Base-by-base conservation (phyloP, 768 basidiomycete species). In the Kwoniella shandongensis region DNA sequence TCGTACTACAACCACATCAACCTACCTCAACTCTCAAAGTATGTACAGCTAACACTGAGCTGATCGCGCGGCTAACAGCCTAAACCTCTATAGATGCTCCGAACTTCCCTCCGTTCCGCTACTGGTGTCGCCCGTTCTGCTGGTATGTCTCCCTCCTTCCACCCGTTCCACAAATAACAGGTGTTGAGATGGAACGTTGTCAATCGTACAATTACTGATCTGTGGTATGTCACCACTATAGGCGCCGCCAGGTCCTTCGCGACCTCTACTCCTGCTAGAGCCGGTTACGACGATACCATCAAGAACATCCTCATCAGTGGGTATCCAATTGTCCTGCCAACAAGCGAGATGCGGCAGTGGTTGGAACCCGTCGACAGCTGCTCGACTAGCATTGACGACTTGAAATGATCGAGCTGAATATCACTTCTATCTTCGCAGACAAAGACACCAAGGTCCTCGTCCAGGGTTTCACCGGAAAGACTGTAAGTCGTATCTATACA, bases 371-470 rank as follows among this genome's bases (percentile, higher is more conserved):
- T n/a, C n/a, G n/a, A n/a, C n/a, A n/a, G n/a, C n/a, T n/a, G n/a
- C n/a, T n/a, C n/a, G n/a, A n/a, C n/a, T n/a, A n/a, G n/a, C n/a
- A n/a, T n/a, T n/a, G n/a, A n/a, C n/a, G n/a, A n/a, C n/a, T 42
- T 42, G 41, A 23, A 23, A 8, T 6, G n/a, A 7, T 29, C n/a
- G 26, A 12, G 27, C 29, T 50, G 7, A 25, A 2, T 41, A 11
- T 5, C 20, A 41, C 4, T 17, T n/a, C 25, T 5, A 41, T 27
- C 12, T 29, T 12, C 8, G 13, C 18, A 74, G 73, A 89, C 79
- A 89, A 90, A 74, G 90, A 98, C 78, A 96, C 96, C 66, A 92
- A 85, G 78, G 94, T 99, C 42, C 80, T 86, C 63, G 91, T 87
- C 78, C 96, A 91, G 78, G 79, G 79, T 62, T 78, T 75, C 74